Percentiles rank a stretch among this genome's conserved stretches.
phyloP scores from a whole-genome alignment of 495 filamentous ascomycete species.

The Physcia stellaris region DNA sequence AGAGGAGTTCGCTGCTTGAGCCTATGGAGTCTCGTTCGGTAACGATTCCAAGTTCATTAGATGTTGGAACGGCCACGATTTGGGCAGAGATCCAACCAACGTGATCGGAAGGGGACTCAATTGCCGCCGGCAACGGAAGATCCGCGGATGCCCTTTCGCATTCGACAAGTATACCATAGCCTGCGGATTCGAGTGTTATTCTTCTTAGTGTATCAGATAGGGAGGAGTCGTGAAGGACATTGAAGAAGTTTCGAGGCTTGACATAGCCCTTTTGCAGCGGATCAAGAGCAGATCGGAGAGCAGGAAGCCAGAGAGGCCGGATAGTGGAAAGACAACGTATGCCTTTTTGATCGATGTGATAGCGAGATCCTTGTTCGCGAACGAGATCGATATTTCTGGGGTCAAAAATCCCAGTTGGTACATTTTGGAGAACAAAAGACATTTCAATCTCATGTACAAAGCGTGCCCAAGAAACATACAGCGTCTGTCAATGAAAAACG shows the following conservation, averaged over 20 bases:
- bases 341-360: slow-evolving; percentile 5
- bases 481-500: slow-evolving; percentile 2
- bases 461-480: slow-evolving; percentile 5
- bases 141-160: slow-evolving; percentile 3
- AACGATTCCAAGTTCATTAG: slow-evolving; percentile 5
- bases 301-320: slow-evolving; percentile 2
- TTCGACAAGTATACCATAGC: slow-evolving; percentile 6
- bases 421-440: slow-evolving; percentile 3
- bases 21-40: slow-evolving; percentile 2
- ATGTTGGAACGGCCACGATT: slow-evolving; percentile 5
- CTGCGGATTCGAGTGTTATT: slow-evolving; percentile 3
- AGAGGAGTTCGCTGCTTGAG: slow-evolving; percentile 3
- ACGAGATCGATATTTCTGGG: slow-evolving; percentile 2
- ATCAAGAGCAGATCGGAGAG: slow-evolving; percentile 5
- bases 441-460: slow-evolving; percentile 5
- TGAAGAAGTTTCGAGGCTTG: slow-evolving; percentile 3
- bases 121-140: slow-evolving; percentile 4
- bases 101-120: slow-evolving; percentile 4
- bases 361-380: slow-evolving; percentile 2
- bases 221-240: slow-evolving; percentile 4
- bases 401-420: slow-evolving; percentile 4
- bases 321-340: slow-evolving; percentile 3
- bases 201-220: slow-evolving; percentile 5
- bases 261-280: slow-evolving; percentile 4
- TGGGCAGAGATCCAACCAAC: slow-evolving; percentile 2